A percentile compares a stretch with the other conserved stretches of the same genome.
Evolutionary conservation across 495 filamentous ascomycete species (phyloP).

Genomic region (Glonium stellatum): DNA sequence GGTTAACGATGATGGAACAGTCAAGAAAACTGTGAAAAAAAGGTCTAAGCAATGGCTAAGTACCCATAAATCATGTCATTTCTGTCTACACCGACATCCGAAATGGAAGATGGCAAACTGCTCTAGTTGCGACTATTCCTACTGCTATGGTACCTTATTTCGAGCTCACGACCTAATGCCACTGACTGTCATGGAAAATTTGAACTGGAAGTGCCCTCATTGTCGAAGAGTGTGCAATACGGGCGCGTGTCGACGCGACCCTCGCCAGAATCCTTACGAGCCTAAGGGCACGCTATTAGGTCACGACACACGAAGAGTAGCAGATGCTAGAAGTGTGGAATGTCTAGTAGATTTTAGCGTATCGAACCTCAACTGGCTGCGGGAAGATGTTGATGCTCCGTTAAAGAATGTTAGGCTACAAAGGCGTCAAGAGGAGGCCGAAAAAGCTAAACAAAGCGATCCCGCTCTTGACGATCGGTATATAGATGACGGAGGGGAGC

Average conservation of each 20-base stretch:
- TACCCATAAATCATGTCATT: constrained; percentile 58
- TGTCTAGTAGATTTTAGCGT: constrained; percentile 75
- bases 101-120: constrained; percentile 78
- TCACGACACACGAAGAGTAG: constrained; percentile 79
- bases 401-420: constrained; percentile 43
- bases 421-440: constrained; percentile 46
- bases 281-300: constrained; percentile 79
- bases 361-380: constrained; percentile 75
- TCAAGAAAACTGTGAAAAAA: constrained; percentile 47
- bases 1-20: constrained; percentile 38
- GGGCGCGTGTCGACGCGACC: constrained; percentile 58
- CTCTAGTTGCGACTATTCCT: constrained; percentile 61
- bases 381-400: constrained; percentile 42
- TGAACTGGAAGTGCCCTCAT: constrained; percentile 78
- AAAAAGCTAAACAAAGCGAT: constrained; percentile 41
- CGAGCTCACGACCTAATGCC: constrained; percentile 85
- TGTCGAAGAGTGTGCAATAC: constrained; percentile 82
- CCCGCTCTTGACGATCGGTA: constrained; percentile 35
- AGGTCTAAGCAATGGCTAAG: constrained; percentile 41
- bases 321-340: constrained; percentile 83
- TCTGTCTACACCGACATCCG: constrained; percentile 66
- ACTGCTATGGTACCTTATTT: constrained; percentile 85
- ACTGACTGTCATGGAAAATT: constrained; percentile 65
- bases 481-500: constrained; percentile 20
- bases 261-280: constrained; percentile 60